These are phyloP conservation scores for Hericium coralloides DNA, from an alignment of 768 basidiomycete species.

Conservation along the genomic window DNA sequence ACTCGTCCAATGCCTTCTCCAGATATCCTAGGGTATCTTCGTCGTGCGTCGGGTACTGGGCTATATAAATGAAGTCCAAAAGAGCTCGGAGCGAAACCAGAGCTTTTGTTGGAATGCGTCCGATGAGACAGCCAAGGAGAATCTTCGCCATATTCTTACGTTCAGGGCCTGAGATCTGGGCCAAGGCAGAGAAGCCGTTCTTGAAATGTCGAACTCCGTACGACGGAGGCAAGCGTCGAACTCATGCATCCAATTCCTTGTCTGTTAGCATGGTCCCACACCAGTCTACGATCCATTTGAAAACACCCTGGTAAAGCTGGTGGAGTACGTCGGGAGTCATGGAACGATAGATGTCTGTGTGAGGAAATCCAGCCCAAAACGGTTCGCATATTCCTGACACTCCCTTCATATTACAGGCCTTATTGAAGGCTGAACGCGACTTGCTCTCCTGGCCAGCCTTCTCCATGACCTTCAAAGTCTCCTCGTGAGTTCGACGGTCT, in stretches of 20 bases:
- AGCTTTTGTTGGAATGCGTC: not conserved
- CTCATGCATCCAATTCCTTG: not conserved
- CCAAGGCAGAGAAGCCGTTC: not conserved
- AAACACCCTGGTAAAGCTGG: conserved; percentile 9
- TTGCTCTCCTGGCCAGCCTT: not conserved
- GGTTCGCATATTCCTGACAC: conserved; percentile 2
- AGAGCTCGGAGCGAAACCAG: conserved; percentile 7
- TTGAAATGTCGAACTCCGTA: not conserved
- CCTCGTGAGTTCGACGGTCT: too few relatives aligned
- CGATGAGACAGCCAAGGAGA: not conserved
- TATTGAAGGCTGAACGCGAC: not conserved
- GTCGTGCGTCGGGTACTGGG: conserved; percentile 26
- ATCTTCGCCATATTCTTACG: not conserved
- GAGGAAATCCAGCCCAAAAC: conserved; percentile 13
- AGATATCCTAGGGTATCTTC: conserved; percentile 21
- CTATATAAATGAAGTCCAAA: conserved; percentile 31
- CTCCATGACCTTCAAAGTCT: not conserved
- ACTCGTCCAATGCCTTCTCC: conserved; percentile 19
- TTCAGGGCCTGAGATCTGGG: not conserved
- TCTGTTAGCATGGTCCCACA: not conserved
- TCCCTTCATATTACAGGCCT: not conserved
- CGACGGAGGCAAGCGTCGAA: not conserved
- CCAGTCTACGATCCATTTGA: conserved; percentile 11
- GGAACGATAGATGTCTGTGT: conserved; percentile 9
- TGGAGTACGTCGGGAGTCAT: conserved; percentile 16